Conservation (phyloP, 805 yeast genomes). For the Naumovozyma dairenensis region DNA sequence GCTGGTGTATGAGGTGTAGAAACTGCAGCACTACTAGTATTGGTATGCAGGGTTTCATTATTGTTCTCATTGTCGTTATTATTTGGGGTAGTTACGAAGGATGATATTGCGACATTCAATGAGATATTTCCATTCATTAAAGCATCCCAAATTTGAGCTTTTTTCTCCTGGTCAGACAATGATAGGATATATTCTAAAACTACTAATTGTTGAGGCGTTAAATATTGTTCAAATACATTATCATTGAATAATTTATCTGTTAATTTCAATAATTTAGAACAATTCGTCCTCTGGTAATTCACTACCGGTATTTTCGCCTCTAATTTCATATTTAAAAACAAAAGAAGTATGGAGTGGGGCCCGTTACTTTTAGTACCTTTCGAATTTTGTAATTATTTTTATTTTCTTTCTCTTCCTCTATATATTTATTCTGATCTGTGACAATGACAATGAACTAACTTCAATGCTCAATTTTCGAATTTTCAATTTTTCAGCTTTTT, state of each 20-base stretch:
- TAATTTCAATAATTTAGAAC: constrained; percentile 24
- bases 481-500: too few relatives aligned
- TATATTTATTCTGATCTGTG: too few relatives aligned
- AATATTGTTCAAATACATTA: constrained; percentile 37
- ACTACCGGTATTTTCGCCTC: constrained; percentile 16
- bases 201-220: constrained; percentile 47
- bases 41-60: too few relatives aligned
- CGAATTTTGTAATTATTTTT: too few relatives aligned
- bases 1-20: neutral
- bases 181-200: constrained; percentile 39
- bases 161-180: constrained; percentile 19
- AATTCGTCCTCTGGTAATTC: constrained; percentile 26
- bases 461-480: too few relatives aligned
- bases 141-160: constrained; percentile 35
- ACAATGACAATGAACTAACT: too few relatives aligned
- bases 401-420: too few relatives aligned
- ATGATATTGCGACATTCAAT: constrained; percentile 14
- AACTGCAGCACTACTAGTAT: too few relatives aligned
- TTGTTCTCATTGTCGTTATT: neutral
- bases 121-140: constrained; percentile 31
- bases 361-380: too few relatives aligned
- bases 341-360: too few relatives aligned
- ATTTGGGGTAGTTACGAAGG: constrained; percentile 2
- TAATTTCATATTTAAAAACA: too few relatives aligned
- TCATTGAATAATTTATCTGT: constrained; percentile 30